Evolutionary conservation across 306 rosid species (phyloP), one percentile per base, ranked within the genome.

Genomic region (Pyrus bretschneideri): DNA sequence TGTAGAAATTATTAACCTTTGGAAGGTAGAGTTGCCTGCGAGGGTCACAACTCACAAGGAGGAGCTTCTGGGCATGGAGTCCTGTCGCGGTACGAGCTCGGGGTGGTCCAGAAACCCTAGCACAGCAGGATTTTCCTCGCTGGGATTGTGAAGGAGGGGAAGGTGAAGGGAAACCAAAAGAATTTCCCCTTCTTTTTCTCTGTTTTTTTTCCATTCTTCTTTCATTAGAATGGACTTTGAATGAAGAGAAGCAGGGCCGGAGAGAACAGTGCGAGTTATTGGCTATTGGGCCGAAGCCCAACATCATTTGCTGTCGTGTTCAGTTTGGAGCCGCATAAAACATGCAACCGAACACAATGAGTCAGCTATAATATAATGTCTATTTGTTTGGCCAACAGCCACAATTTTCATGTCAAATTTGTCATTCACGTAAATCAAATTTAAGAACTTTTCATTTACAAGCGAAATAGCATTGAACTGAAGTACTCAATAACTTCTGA

Each of bases 91-190:
- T 2, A 30, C 21, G 63, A 71, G 74, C 63, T 52, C 12, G 15
- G 76, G 12, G 52, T n/a, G 52, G 14, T 71, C 22, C 52, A 55
- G 31, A 55, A 35, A 71, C 75, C 75, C 75, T 55, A 71, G 65
- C 66, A 51, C 55, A 0, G 21, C 15, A 14, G 25, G 29, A 46
- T 31, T 55, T 54, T 42, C 27, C 25, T 58, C 33, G 55, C 17
- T 4, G 67, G 38, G 30, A 38, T 40, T 72, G 67, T 40, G 57
- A 38, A 59, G 40, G 17, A 23, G 68, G 40, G 76, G 19, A 10
- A 61, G 40, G 33, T 46, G 15, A 52, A 13, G 25, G 8, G 51
- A 71, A 54, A n/a, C 33, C 42, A 38, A 38, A 38, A 52, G 44
- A 54, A 66, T 19, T 33, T 66, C 51, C 2, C 6, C 1, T 64